Evolutionary conservation across 2,329 filamentous ascomycete species (phyloP).

Genomic region (Aureobasidium pullulans): DNA sequence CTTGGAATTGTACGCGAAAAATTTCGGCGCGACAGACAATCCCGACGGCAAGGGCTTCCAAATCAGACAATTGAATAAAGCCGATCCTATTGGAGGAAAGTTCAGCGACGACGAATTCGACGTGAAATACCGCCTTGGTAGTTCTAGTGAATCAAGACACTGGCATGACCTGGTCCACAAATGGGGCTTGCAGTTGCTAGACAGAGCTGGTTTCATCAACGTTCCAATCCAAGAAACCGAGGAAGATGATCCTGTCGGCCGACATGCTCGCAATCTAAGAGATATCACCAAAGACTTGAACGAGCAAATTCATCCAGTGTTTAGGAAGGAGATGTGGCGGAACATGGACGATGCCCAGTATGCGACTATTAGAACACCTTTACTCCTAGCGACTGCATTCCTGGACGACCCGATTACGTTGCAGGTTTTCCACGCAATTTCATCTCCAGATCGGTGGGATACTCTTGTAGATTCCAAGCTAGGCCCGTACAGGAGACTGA

Average conservation of each 20-base stretch:
- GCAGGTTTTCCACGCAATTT: not conserved
- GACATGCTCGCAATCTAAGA: not conserved
- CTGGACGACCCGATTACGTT: not conserved
- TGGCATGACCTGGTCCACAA: not conserved
- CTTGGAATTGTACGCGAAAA: too few species aligned
- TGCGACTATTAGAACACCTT: not conserved
- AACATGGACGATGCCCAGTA: not conserved
- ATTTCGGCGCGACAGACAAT: too few species aligned
- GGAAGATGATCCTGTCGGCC: not conserved
- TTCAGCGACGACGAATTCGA: too few species aligned
- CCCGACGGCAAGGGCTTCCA: too few species aligned
- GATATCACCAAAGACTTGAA: too few species aligned
- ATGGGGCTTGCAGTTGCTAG: not conserved
- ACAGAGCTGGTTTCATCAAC: not conserved
- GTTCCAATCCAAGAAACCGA: too few species aligned
- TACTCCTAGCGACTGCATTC: not conserved
- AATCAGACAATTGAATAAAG: too few species aligned
- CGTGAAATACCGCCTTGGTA: too few species aligned
- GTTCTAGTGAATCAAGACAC: too few species aligned
- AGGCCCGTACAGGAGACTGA: not conserved
- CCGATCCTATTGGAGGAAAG: too few species aligned
- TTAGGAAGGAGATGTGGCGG: not conserved
- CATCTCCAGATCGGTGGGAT: too few species aligned
- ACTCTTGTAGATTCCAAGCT: not conserved
- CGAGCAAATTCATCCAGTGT: not conserved